Conservation (phyloP, 352 stramenopile species). For the Phytopythium helicoides region DNA sequence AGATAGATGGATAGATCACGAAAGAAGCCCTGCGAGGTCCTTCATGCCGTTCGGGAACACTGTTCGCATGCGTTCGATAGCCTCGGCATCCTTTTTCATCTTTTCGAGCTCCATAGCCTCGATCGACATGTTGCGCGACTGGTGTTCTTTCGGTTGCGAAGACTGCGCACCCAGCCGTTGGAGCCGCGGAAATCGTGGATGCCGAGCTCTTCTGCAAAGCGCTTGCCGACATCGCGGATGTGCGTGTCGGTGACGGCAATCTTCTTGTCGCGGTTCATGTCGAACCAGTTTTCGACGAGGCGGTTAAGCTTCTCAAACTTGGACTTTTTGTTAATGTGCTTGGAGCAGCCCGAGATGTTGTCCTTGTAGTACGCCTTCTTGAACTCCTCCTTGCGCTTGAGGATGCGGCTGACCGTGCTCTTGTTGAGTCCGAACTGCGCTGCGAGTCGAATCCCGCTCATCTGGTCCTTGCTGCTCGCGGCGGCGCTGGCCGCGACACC, state of each 20-base stretch:
- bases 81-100: conserved; percentile 68
- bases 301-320: conserved; percentile 84
- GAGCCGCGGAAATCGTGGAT: conserved; percentile 76
- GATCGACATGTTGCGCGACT: conserved; percentile 45
- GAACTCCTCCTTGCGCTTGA: conserved; percentile 87
- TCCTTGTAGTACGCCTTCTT: conserved; percentile 88
- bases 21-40: conserved; percentile 71
- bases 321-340: conserved; percentile 88
- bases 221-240: conserved; percentile 73
- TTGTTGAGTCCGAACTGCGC: conserved; percentile 81
- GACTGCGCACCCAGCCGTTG: conserved; percentile 77
- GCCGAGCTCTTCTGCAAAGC: conserved; percentile 67
- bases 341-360: conserved; percentile 78
- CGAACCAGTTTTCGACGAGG: conserved; percentile 83
- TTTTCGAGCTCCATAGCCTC: conserved; percentile 58
- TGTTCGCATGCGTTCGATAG: conserved; percentile 65
- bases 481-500: neutral
- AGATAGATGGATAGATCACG: conserved; percentile 72
- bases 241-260: conserved; percentile 63
- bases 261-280: conserved; percentile 76
- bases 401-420: conserved; percentile 77
- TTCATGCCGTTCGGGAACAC: conserved; percentile 73
- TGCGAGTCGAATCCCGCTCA: conserved; percentile 72
- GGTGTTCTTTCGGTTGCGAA: conserved; percentile 79
- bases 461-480: conserved; percentile 34